These are phyloP conservation scores for Calonectria ilicicola DNA, from an alignment of 2,329 filamentous ascomycete species.

Conservation along the genomic window DNA sequence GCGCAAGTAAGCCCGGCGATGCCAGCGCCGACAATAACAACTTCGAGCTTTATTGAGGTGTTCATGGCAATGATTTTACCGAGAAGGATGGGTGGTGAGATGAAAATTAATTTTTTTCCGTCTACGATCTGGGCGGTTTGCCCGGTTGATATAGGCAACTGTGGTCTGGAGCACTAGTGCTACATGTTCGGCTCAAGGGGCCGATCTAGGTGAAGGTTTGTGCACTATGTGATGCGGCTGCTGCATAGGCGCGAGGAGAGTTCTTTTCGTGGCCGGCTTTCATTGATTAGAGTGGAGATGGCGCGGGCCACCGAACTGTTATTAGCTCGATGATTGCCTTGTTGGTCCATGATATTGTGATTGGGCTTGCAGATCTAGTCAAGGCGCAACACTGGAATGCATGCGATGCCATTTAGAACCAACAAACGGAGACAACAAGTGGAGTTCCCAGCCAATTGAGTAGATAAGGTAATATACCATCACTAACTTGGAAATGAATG, in stretches of 20 bases:
- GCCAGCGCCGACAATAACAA: slow-evolving; percentile 31
- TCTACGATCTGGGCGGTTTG: neutral
- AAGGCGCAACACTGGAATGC: neutral
- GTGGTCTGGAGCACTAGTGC: neutral
- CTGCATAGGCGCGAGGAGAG: neutral
- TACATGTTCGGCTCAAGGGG: neutral
- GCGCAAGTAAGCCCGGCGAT: slow-evolving; percentile 28
- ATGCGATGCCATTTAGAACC: neutral
- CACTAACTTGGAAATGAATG: neutral
- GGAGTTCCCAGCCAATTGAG: neutral
- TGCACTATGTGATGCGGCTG: neutral
- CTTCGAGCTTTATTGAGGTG: neutral
- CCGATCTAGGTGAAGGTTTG: neutral
- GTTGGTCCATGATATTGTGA: neutral
- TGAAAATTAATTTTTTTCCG: neutral
- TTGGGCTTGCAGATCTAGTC: neutral
- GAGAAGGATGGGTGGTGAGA: neutral
- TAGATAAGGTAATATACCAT: neutral
- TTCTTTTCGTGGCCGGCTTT: neutral
- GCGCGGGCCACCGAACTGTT: neutral
- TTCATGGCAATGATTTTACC: neutral
- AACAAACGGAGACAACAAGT: neutral
- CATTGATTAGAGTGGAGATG: neutral
- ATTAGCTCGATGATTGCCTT: neutral
- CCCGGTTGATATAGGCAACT: neutral